These are phyloP conservation scores for Cerrena zonata DNA, from an alignment of 1,284 basidiomycete genomes.

Conservation along the genomic window DNA sequence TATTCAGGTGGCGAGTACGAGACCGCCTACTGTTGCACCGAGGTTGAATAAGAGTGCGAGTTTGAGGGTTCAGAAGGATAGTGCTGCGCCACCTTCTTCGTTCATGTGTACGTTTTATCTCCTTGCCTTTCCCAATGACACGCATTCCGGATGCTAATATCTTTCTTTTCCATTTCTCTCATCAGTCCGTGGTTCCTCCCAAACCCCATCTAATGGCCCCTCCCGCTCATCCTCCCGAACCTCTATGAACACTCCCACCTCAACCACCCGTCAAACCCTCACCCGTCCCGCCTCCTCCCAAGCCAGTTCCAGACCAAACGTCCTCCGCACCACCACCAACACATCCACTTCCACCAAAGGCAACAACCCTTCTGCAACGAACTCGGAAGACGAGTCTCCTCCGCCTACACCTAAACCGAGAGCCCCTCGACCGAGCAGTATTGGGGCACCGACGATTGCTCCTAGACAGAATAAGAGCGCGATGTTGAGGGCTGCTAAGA, in stretches of 20 bases:
- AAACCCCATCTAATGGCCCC: constrained; percentile 9
- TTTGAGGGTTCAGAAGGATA: constrained; percentile 54
- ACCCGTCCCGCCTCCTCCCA: constrained; percentile 21
- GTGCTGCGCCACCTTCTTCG: constrained; percentile 51
- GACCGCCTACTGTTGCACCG: constrained; percentile 58
- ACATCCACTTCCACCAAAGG: constrained; percentile 3
- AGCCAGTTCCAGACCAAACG: constrained; percentile 20
- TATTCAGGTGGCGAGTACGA: constrained; percentile 61
- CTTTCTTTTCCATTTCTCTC: background rate
- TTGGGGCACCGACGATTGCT: constrained; percentile 50
- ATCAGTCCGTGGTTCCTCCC: constrained; percentile 19
- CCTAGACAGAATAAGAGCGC: constrained; percentile 73
- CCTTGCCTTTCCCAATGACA: background rate
- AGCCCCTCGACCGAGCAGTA: constrained; percentile 49
- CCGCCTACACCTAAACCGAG: constrained; percentile 16
- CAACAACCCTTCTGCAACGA: constrained; percentile 14
- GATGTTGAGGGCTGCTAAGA: constrained; percentile 63
- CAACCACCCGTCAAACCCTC: constrained; percentile 15
- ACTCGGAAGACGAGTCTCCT: constrained; percentile 10
- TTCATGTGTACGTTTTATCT: constrained; percentile 50
- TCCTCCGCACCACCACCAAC: constrained; percentile 14
- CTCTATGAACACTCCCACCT: constrained; percentile 18
- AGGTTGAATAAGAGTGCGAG: constrained; percentile 66
- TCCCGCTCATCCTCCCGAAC: constrained; percentile 24
- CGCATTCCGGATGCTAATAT: background rate